Evolutionary conservation across 208 protist genomes (phyloP).

Genomic region (Leishmania gerbilli): DNA sequence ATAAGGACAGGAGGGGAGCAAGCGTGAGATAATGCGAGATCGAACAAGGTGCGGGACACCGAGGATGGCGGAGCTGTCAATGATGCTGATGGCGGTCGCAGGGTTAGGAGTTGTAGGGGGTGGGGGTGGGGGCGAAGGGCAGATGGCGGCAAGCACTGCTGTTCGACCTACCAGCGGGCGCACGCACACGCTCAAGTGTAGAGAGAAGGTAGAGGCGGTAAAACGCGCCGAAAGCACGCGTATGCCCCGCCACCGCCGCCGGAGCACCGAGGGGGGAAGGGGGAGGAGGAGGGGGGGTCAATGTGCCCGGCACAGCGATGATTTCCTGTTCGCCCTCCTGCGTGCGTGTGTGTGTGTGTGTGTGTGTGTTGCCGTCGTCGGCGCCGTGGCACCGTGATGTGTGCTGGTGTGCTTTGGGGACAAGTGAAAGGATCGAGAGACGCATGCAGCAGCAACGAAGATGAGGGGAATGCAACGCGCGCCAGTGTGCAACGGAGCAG

Average conservation of each 20-base stretch:
- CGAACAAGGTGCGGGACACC: background rate
- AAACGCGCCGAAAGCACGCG: background rate
- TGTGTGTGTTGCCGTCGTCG: background rate
- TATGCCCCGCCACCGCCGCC: background rate
- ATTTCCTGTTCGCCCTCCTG: background rate
- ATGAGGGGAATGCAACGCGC: background rate
- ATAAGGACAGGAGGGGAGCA: background rate
- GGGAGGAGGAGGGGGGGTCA: background rate
- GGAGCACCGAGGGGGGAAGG: background rate
- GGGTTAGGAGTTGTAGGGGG: background rate
- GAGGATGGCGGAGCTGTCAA: background rate
- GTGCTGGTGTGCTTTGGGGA: background rate
- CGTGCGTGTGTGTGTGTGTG: background rate
- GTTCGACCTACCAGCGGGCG: background rate
- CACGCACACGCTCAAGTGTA: background rate
- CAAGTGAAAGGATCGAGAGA: background rate
- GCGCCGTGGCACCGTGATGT: background rate
- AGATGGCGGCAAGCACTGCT: background rate
- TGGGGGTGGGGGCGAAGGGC: background rate
- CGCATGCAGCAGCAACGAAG: background rate
- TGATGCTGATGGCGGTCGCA: background rate
- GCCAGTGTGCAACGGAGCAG: background rate
- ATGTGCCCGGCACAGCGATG: background rate
- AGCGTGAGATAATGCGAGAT: background rate
- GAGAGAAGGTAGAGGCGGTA: conserved; percentile 10